phyloP scores from a whole-genome alignment of 352 stramenopile species.

The Globisporangium uncinulatum region DNA sequence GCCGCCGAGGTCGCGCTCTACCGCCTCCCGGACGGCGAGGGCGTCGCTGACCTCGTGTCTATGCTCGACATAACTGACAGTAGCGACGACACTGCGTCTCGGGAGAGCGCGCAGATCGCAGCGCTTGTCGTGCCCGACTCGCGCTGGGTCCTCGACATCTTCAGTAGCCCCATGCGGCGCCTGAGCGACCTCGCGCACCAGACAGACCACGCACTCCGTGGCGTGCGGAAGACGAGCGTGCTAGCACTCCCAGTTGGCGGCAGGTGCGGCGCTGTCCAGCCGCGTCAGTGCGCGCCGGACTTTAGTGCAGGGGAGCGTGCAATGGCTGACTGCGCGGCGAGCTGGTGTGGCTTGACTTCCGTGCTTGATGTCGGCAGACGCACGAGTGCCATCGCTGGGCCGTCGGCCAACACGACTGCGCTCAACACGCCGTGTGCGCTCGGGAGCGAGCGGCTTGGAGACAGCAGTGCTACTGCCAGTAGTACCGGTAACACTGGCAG shows the following conservation, averaged over 20 bases:
- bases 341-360: background rate
- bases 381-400: constrained; percentile 14
- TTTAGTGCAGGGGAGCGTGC: background rate
- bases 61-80: background rate
- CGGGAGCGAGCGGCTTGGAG: constrained; percentile 20
- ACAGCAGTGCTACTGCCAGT: background rate
- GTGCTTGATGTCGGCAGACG: constrained; percentile 11
- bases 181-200: constrained; percentile 47
- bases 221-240: constrained; percentile 29
- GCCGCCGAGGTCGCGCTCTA: constrained; percentile 57
- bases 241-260: constrained; percentile 6
- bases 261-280: constrained; percentile 2
- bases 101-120: constrained; percentile 10
- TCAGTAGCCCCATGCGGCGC: constrained; percentile 44
- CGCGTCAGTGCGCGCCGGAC: no score
- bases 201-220: constrained; percentile 48
- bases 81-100: background rate
- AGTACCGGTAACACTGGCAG: background rate
- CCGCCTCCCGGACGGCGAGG: constrained; percentile 39
- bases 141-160: constrained; percentile 79
- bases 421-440: constrained; percentile 19
- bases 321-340: background rate
- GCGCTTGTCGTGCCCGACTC: constrained; percentile 31
- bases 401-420: constrained; percentile 5
- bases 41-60: constrained; percentile 18